Percentiles rank a stretch among this genome's conserved stretches.
Conservation (phyloP, 805 yeast genomes). For the Cyberlindnera lachancei region DNA sequence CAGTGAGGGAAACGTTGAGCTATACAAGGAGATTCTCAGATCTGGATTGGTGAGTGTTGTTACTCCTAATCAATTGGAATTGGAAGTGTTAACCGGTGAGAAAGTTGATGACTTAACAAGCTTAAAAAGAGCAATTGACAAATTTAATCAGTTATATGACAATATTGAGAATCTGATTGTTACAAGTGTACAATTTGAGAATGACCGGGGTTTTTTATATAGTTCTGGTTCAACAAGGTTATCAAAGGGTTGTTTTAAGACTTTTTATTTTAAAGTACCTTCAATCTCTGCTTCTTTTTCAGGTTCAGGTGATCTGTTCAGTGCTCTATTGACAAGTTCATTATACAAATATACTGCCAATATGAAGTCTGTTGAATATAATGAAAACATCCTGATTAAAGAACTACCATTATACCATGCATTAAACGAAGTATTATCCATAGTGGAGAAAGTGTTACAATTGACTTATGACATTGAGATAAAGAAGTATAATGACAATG, state of each 20-base stretch:
- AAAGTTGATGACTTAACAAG: slow-evolving; percentile 31
- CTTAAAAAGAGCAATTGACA: slow-evolving; percentile 31
- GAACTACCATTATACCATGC: slow-evolving; percentile 24
- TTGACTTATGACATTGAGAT: slow-evolving; percentile 28
- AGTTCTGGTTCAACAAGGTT: slow-evolving; percentile 28
- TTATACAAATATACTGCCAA: slow-evolving; percentile 26
- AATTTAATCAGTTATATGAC: slow-evolving; percentile 38
- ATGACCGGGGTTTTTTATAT: slow-evolving; percentile 25
- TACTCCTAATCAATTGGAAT: slow-evolving; percentile 73
- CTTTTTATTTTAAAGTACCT: slow-evolving; percentile 33
- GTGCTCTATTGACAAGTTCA: slow-evolving; percentile 50
- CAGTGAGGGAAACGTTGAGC: slow-evolving; percentile 42
- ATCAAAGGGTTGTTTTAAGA: neutral
- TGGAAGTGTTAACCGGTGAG: slow-evolving; percentile 49
- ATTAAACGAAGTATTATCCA: slow-evolving; percentile 31
- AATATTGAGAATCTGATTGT: slow-evolving; percentile 46
- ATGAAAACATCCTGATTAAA: slow-evolving; percentile 3
- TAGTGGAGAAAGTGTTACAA: slow-evolving; percentile 35
- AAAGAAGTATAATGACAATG: slow-evolving; percentile 5
- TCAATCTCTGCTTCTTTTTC: slow-evolving; percentile 54
- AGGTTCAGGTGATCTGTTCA: slow-evolving; percentile 71
- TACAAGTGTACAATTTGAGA: slow-evolving; percentile 41
- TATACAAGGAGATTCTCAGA: slow-evolving; percentile 40
- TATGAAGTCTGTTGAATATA: slow-evolving; percentile 4
- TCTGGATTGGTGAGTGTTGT: slow-evolving; percentile 40